Evolutionary conservation across 2,329 filamentous ascomycete genomes (phyloP).

Genomic region (Talaromyces sp.): DNA sequence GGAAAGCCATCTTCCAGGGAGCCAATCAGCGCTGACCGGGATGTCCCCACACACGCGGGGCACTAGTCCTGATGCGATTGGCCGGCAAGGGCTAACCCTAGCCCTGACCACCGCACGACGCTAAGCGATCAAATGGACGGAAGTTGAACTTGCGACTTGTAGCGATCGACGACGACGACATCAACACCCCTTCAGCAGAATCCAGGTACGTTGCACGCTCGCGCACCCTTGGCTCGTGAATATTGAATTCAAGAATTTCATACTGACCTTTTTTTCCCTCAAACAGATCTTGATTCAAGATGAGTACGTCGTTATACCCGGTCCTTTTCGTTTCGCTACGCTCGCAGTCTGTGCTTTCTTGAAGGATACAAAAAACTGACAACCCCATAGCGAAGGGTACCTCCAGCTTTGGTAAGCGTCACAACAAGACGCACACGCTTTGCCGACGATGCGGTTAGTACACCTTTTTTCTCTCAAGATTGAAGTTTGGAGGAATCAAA

Average conservation of each 20-base stretch:
- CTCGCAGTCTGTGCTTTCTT: constrained; percentile 18
- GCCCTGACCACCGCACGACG: constrained; percentile 37
- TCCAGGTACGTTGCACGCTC: constrained; percentile 15
- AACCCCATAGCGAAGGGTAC: constrained; percentile 61
- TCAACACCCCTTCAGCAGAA: constrained; percentile 43
- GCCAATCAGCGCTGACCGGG: neutral
- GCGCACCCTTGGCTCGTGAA: constrained; percentile 3
- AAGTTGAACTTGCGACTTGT: constrained; percentile 12
- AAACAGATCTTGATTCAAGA: constrained; percentile 48
- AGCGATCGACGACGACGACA: constrained; percentile 30
- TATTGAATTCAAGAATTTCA: constrained; percentile 13
- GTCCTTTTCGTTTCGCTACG: neutral
- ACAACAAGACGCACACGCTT: constrained; percentile 97
- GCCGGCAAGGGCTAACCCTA: constrained; percentile 27
- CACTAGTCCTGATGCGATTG: constrained; percentile 11
- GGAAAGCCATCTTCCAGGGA: neutral
- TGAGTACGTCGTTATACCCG: constrained; percentile 46
- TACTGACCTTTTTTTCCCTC: constrained; percentile 16
- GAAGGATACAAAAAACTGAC: constrained; percentile 38
- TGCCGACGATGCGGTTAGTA: constrained; percentile 97
- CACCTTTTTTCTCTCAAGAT: neutral
- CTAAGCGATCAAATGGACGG: constrained; percentile 29
- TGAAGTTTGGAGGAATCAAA: neutral
- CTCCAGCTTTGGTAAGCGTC: constrained; percentile 71
- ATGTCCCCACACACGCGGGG: neutral